Percentiles rank a stretch among this genome's conserved stretches.
These are phyloP conservation scores for Aspergillus brunneoviolaceus DNA, from an alignment of 2,329 filamentous ascomycete species.

Conservation along the genomic window DNA sequence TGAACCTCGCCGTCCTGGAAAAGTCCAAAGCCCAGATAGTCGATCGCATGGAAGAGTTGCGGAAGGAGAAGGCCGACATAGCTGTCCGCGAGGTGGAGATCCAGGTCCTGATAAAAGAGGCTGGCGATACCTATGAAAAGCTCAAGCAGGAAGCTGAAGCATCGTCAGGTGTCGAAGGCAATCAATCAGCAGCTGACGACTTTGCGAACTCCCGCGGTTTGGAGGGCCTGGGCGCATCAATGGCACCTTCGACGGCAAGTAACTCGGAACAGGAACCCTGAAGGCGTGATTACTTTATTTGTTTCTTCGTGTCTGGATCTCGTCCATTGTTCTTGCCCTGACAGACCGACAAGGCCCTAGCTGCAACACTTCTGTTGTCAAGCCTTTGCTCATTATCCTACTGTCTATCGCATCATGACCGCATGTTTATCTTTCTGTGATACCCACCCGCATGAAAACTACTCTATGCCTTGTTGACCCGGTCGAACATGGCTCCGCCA, in stretches of 20 bases:
- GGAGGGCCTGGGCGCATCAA: constrained; percentile 39
- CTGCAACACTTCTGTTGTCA: not conserved
- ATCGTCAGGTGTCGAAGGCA: constrained; percentile 25
- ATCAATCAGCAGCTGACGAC: constrained; percentile 26
- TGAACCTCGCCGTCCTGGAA: constrained; percentile 63
- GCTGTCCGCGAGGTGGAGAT: constrained; percentile 72
- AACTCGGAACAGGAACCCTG: constrained; percentile 25
- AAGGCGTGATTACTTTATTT: not conserved
- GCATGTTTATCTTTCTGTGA: not conserved
- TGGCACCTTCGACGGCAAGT: constrained; percentile 23
- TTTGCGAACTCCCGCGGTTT: constrained; percentile 36
- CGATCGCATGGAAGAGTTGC: constrained; percentile 63
- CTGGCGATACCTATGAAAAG: constrained; percentile 68
- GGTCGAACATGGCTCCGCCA: constrained; percentile 27
- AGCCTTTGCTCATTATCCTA: not conserved
- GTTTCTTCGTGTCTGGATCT: not conserved
- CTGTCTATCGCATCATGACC: not conserved
- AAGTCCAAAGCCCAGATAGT: constrained; percentile 60
- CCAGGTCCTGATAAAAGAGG: constrained; percentile 75
- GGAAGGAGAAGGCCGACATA: constrained; percentile 68
- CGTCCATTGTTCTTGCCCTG: not conserved
- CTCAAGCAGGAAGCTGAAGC: constrained; percentile 49
- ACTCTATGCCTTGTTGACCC: not conserved
- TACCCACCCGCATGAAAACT: not conserved
- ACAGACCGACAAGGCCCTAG: not conserved